Evolutionary conservation across 106 monocot genomes (phyloP).

Genomic region (Dioscorea alata): DNA sequence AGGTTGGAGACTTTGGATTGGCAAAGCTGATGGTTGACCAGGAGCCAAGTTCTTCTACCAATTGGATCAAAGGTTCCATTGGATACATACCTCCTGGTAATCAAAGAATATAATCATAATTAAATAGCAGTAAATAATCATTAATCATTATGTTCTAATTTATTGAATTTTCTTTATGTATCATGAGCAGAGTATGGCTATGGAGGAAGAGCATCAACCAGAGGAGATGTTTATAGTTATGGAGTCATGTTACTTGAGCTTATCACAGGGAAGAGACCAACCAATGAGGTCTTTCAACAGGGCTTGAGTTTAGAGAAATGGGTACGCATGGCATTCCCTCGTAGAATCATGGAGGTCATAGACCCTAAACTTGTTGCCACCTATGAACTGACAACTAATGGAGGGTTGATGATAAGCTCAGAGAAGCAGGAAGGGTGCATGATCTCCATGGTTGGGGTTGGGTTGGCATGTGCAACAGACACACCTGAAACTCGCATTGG

Average conservation of each 20-base stretch:
- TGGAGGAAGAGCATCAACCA: constrained; percentile 17
- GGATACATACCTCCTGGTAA: constrained; percentile 45
- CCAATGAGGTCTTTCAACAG: constrained; percentile 12
- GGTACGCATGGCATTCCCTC: constrained; percentile 16
- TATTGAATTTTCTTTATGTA: too few species aligned
- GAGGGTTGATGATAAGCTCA: background rate
- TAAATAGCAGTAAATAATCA: too few species aligned
- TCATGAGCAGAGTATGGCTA: constrained; percentile 29
- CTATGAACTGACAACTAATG: background rate
- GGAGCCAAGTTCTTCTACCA: constrained; percentile 4
- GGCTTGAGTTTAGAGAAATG: constrained; percentile 16
- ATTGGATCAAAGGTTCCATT: constrained; percentile 30
- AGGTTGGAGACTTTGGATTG: constrained; percentile 32
- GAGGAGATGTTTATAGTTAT: constrained; percentile 37
- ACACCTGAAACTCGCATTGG: constrained; percentile 1
- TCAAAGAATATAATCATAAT: too few species aligned
- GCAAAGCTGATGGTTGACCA: constrained; percentile 19
- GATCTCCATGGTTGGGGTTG: constrained; percentile 1
- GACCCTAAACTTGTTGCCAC: background rate
- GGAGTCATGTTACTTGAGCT: constrained; percentile 28
- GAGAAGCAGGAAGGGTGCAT: constrained; percentile 9
- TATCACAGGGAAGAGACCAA: constrained; percentile 39
- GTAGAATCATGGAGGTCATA: constrained; percentile 2
- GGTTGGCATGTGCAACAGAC: background rate
- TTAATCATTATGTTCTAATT: too few species aligned